phyloP scores from a whole-genome alignment of 805 yeast genomes.

The Schizosaccharomyces osmophilus region DNA sequence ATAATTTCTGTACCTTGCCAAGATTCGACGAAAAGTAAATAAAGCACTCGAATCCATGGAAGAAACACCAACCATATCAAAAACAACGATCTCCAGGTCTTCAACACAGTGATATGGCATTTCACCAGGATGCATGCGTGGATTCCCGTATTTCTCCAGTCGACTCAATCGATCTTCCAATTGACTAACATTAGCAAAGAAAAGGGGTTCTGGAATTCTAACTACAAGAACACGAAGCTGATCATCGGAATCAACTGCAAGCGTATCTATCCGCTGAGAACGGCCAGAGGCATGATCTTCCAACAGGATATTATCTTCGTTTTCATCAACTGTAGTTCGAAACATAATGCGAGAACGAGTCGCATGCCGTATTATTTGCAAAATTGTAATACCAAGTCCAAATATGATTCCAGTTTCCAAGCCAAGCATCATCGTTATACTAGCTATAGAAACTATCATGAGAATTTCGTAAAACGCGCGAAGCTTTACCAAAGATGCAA shows the following conservation, averaged over 20 bases:
- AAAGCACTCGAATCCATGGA: not conserved
- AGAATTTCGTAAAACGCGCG: conserved; percentile 55
- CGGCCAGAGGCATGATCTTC: conserved; percentile 11
- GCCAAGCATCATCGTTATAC: conserved; percentile 43
- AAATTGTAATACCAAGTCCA: conserved; percentile 61
- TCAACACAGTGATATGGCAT: not conserved
- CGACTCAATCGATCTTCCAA: conserved; percentile 40
- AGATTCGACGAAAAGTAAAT: not conserved
- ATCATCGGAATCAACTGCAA: conserved; percentile 19
- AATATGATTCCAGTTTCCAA: conserved; percentile 73
- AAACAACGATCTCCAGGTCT: not conserved
- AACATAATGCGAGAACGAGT: conserved; percentile 68
- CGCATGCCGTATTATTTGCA: conserved; percentile 58
- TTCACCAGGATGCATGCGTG: not conserved
- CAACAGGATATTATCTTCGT: conserved; percentile 34
- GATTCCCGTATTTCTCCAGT: conserved; percentile 42
- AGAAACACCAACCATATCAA: conserved; percentile 1
- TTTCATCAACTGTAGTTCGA: conserved; percentile 42
- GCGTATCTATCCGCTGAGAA: conserved; percentile 16
- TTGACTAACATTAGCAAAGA: conserved; percentile 67
- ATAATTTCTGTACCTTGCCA: not conserved
- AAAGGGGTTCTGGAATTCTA: conserved; percentile 67
- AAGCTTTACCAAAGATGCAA: conserved; percentile 46
- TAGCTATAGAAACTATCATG: conserved; percentile 39
- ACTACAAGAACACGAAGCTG: conserved; percentile 30